Base-by-base conservation (phyloP, 352 stramenopile genomes). In the Phytophthora pseudosyringae region DNA sequence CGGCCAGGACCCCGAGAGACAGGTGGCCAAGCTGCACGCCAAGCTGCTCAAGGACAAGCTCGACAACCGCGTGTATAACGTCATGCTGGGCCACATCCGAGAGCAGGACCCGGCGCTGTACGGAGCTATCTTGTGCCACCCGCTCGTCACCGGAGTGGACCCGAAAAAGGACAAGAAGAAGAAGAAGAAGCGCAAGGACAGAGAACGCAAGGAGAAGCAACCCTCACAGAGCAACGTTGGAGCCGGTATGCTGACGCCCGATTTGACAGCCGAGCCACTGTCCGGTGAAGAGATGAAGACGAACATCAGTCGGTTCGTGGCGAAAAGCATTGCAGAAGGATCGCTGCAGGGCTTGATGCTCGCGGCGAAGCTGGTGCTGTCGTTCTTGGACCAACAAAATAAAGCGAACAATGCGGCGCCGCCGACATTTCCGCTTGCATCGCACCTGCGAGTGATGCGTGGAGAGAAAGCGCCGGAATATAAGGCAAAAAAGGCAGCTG, bases 181-280 rank as follows among this genome's bases (percentile, higher is more conserved):
- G 65, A 92, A 93, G 52, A 94, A 94, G 71, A 92, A 89, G 56
- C 74, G 86, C 16, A 93, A 95, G 68, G 88, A 94, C 16, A 66
- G 86, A 28, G 81, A 92, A n/a, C 78, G 79, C 43, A 93, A 92
- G 60, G 82, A 93, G 12, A 92, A 90, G 38, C 66, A 64, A 28
- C 54, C 78, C 10, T 71, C 72, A 28, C 72, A 76, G 35, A 61
- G 59, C 10, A 60, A 68, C 11, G 59, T 73, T 16, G 50, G 65
- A 10, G 78, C 65, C 25, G 46, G 76, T 5, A 94, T 96, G 88
- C 74, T 94, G 1, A 77, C 75, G 13, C 86, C 86, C 0, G 88
- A 96, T 54, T 75, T 96, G 57, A 69, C 73, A 1, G 74, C 83
- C 1, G 78, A 87, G 4, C 79, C 78, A 3, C 63, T 96, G 10